Conservation (phyloP, 2,329 filamentous ascomycete species). For the Microdochium paspali region DNA sequence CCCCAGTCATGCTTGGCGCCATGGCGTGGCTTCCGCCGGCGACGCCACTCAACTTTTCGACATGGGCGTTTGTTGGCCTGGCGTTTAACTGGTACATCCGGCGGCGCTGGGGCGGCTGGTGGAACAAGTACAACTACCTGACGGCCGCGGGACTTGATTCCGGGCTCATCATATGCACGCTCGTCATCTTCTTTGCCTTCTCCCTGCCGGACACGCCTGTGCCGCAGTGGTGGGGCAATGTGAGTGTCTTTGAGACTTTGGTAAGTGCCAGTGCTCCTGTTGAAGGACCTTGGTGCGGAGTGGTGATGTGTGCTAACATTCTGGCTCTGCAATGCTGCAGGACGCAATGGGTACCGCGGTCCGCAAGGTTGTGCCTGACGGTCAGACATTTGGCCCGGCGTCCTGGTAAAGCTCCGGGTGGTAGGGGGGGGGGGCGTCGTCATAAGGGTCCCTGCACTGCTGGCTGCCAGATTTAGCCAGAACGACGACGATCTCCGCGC, state of each 20-base stretch:
- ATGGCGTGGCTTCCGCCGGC: conserved; percentile 46
- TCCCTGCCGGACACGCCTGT: conserved; percentile 24
- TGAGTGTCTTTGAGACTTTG: conserved; percentile 27
- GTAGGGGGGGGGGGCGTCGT: no score
- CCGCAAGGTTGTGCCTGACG: conserved; percentile 19
- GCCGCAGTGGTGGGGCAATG: conserved; percentile 42
- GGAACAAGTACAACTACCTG: conserved; percentile 36
- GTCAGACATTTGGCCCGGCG: conserved; percentile 25
- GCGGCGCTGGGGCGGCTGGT: conserved; percentile 47
- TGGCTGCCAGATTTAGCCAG: no score
- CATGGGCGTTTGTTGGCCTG: conserved; percentile 47
- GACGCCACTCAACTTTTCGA: conserved; percentile 47
- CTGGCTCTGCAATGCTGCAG: conserved; percentile 12
- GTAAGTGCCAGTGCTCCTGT: no score
- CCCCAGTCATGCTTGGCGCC: conserved; percentile 48
- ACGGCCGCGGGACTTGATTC: conserved; percentile 29
- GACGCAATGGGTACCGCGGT: conserved; percentile 20
- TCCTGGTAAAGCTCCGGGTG: conserved; percentile 14
- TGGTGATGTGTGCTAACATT: conserved; percentile 21
- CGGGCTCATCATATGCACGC: conserved; percentile 26
- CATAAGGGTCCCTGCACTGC: no score
- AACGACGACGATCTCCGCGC: no score
- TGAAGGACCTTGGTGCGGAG: no score
- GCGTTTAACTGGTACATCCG: conserved; percentile 50
- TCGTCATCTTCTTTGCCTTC: conserved; percentile 26